phyloP scores from a whole-genome alignment of 2,329 filamentous ascomycete species.

The Sphaerostilbella broomeana region DNA sequence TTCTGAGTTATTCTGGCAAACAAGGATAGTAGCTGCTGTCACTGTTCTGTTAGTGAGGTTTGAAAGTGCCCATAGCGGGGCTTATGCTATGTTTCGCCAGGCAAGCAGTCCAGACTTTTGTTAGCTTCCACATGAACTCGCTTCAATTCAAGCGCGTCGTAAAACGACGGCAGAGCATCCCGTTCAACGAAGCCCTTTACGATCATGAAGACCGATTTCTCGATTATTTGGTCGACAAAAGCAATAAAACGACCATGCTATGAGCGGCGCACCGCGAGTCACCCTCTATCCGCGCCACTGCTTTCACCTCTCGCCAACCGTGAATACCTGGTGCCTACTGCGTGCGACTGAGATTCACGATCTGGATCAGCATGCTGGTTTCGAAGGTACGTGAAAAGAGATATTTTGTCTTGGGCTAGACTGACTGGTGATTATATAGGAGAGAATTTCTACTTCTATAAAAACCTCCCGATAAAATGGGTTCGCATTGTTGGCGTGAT shows the following conservation, averaged over 20 bases:
- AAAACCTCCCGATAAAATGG: constrained; percentile 72
- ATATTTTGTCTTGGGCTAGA: not conserved
- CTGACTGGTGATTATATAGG: constrained; percentile 22
- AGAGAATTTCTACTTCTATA: constrained; percentile 57
- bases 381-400: constrained; percentile 40
- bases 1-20: too few species aligned
- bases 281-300: constrained; percentile 55
- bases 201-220: too few species aligned
- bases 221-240: constrained; percentile 6
- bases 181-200: too few species aligned
- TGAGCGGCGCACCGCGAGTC: constrained; percentile 36
- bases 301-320: constrained; percentile 56
- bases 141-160: too few species aligned
- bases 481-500: constrained; percentile 65
- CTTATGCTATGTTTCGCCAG: too few species aligned
- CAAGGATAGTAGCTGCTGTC: too few species aligned
- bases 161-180: too few species aligned
- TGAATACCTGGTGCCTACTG: constrained; percentile 53
- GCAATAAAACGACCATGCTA: constrained; percentile 37
- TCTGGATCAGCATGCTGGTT: constrained; percentile 43
- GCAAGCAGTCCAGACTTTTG: too few species aligned
- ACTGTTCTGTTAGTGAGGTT: too few species aligned
- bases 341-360: constrained; percentile 42
- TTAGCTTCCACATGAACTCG: too few species aligned
- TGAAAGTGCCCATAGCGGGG: too few species aligned